phyloP scores from a whole-genome alignment of 179 eudicot species.

The Carnegiea gigantea region DNA sequence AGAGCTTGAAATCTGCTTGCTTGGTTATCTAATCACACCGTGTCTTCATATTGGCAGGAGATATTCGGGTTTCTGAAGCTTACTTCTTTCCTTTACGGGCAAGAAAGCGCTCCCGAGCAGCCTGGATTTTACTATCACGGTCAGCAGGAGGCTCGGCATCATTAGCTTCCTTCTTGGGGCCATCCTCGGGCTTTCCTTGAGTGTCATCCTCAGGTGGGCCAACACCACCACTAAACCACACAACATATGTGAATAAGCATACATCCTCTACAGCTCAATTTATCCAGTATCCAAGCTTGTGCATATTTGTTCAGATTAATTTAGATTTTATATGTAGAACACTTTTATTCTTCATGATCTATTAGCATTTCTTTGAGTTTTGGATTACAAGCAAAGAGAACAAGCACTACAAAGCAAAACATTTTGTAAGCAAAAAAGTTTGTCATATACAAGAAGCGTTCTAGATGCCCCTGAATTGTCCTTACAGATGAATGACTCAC shows the following conservation, averaged over 20 bases:
- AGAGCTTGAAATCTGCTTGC: background rate
- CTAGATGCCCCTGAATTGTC: background rate
- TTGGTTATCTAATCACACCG: background rate
- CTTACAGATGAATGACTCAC: slow-evolving; percentile 21
- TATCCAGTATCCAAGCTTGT: background rate
- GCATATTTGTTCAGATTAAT: background rate
- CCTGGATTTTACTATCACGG: slow-evolving; percentile 62
- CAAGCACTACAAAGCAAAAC: background rate
- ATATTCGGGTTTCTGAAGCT: slow-evolving; percentile 25
- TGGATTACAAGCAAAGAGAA: background rate
- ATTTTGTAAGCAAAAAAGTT: background rate
- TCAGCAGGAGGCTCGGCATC: slow-evolving; percentile 49
- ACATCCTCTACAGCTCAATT: background rate
- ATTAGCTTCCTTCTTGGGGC: slow-evolving; percentile 34
- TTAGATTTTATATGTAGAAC: background rate
- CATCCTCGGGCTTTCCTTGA: slow-evolving; percentile 30
- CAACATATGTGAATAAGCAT: background rate
- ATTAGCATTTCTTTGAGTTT: background rate
- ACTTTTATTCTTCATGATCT: background rate
- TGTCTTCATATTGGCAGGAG: background rate
- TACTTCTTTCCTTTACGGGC: slow-evolving; percentile 75
- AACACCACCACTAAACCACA: slow-evolving; percentile 64
- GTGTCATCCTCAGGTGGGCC: slow-evolving; percentile 35
- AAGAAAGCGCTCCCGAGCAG: slow-evolving; percentile 92
- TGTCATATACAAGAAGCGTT: background rate